Conservation (phyloP, 2,329 filamentous ascomycete genomes). For the Sporothrix euskadiensis region DNA sequence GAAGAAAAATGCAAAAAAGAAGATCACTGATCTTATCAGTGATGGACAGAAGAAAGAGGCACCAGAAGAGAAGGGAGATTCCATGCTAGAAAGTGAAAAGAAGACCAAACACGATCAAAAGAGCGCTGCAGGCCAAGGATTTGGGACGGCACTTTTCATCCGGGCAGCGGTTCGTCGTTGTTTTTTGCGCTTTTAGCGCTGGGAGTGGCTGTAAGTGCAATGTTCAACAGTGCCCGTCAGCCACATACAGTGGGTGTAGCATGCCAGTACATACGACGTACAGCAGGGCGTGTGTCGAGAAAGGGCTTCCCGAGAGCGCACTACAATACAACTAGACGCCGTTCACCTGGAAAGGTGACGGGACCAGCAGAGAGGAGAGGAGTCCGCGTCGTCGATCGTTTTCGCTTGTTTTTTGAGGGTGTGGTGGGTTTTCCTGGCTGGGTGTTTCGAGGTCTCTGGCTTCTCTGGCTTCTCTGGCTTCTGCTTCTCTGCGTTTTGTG, state of each 20-base stretch:
- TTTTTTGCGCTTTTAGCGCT: not conserved
- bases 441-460: not conserved
- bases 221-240: not conserved
- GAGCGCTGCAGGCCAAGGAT: not conserved
- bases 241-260: too few relatives aligned
- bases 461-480: too few relatives aligned
- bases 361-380: not conserved
- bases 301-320: not conserved
- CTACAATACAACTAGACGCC: not conserved
- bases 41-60: not conserved
- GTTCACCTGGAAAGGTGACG: not conserved
- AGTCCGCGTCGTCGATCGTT: conserved; percentile 13
- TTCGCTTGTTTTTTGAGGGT: conserved; percentile 4
- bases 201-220: not conserved
- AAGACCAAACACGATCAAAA: not conserved
- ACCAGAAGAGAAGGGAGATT: not conserved
- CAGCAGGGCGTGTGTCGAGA: not conserved
- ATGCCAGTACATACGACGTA: not conserved
- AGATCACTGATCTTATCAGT: not conserved
- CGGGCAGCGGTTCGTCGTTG: not conserved
- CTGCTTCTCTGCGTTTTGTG: not conserved
- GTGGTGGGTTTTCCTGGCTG: not conserved
- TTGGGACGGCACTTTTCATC: not conserved
- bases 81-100: not conserved
- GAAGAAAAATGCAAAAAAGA: not conserved